Conservation (phyloP, 2,329 filamentous ascomycete species). For the Penicillium sclerotiorum region DNA sequence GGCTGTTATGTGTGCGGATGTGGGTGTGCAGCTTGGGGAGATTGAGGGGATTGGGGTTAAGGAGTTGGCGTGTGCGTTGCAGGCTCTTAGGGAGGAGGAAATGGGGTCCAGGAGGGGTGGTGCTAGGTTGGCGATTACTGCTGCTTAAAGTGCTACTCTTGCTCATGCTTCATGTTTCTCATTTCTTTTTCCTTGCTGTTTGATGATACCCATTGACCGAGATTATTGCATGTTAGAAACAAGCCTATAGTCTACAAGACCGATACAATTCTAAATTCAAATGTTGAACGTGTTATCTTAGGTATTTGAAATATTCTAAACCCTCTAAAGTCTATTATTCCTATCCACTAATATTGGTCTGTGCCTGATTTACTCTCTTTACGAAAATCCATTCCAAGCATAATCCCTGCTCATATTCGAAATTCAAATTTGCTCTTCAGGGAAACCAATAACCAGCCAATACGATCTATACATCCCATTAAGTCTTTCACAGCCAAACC, state of each 20-base stretch:
- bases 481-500: too few relatives aligned
- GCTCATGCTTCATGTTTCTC: slow-evolving; percentile 2
- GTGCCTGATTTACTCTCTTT: background rate
- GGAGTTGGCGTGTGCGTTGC: slow-evolving; percentile 5
- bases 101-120: slow-evolving; percentile 4
- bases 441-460: background rate
- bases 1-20: slow-evolving; percentile 27
- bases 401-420: background rate
- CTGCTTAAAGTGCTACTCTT: slow-evolving; percentile 25
- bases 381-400: too few relatives aligned
- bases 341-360: too few relatives aligned
- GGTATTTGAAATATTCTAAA: too few relatives aligned
- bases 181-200: background rate
- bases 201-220: background rate
- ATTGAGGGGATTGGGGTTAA: slow-evolving; percentile 6
- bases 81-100: slow-evolving; percentile 5
- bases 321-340: too few relatives aligned
- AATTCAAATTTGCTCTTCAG: background rate
- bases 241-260: background rate
- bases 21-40: slow-evolving; percentile 5
- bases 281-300: too few relatives aligned
- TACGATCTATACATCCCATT: background rate
- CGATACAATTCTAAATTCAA: too few relatives aligned
- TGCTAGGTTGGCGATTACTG: slow-evolving; percentile 29
- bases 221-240: background rate